Percentiles rank a stretch among this genome's conserved stretches.
Evolutionary conservation across 2,329 filamentous ascomycete species (phyloP).

Genomic region (Pseudocercospora crystallina): DNA sequence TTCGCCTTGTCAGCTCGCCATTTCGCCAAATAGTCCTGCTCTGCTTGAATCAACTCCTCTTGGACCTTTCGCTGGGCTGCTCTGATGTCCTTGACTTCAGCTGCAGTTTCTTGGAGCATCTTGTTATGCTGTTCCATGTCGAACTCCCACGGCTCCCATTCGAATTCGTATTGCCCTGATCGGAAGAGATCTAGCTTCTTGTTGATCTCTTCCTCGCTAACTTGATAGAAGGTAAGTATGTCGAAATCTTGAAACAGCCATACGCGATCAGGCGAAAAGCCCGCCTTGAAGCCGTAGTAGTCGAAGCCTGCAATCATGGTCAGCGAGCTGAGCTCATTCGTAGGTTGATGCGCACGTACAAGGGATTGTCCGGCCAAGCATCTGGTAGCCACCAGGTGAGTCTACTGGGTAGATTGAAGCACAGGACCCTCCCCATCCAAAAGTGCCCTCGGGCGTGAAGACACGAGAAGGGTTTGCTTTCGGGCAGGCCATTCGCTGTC

Average conservation of each 20-base stretch:
- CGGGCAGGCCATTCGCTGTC: conserved; percentile 54
- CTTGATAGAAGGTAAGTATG: conserved; percentile 56
- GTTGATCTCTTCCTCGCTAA: conserved; percentile 54
- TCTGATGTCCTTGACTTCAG: conserved; percentile 50
- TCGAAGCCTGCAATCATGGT: conserved; percentile 50
- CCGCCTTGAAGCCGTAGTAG: conserved; percentile 52
- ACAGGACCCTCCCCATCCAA: conserved; percentile 57
- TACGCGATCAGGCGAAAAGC: conserved; percentile 48
- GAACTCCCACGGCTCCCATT: conserved; percentile 52
- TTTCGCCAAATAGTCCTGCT: conserved; percentile 45
- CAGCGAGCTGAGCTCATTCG: background rate
- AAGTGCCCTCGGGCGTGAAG: conserved; percentile 57
- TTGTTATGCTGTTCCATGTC: conserved; percentile 58
- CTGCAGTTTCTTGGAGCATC: conserved; percentile 46
- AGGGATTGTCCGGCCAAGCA: conserved; percentile 40
- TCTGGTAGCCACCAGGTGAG: conserved; percentile 58
- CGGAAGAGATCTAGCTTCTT: conserved; percentile 49
- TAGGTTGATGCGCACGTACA: background rate
- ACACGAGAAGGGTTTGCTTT: conserved; percentile 59
- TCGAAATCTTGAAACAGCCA: conserved; percentile 61
- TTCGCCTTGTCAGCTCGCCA: conserved; percentile 47
- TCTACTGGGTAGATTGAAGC: conserved; percentile 58
- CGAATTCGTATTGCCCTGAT: conserved; percentile 53
- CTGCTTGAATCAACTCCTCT: conserved; percentile 48
- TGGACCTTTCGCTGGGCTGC: conserved; percentile 50